These are phyloP conservation scores for Helianthus annuus DNA, from an alignment of 129 eudicot species.

Conservation along the genomic window HanXRQr2.0-SUNRISE NC_035441.2:185340811-185341310, in stretches of 20 bases:
- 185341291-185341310: constrained; percentile 3
- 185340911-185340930: not conserved
- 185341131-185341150: not conserved
- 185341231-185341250: constrained; percentile 54
- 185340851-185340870: constrained; percentile 95
- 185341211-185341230: constrained; percentile 82
- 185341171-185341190: constrained; percentile 71
- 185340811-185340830: constrained; percentile 95
- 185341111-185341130: not conserved
- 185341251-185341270: constrained; percentile 54
- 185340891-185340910: constrained; percentile 72
- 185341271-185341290: constrained; percentile 49
- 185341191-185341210: constrained; percentile 91
- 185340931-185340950: not conserved
- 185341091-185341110: not conserved
- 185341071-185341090: not conserved
- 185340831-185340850: constrained; percentile 99
- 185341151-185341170: not conserved
- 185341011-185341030: constrained; percentile 95
- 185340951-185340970: constrained; percentile 21
- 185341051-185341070: not conserved
- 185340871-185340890: constrained; percentile 92
- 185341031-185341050: constrained; percentile 42
- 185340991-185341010: constrained; percentile 90
- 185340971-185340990: constrained; percentile 62